A percentile compares a stretch with the other conserved stretches of the same genome.
phyloP scores from a whole-genome alignment of 495 filamentous ascomycete species.

The Neurospora sublineolata region DNA sequence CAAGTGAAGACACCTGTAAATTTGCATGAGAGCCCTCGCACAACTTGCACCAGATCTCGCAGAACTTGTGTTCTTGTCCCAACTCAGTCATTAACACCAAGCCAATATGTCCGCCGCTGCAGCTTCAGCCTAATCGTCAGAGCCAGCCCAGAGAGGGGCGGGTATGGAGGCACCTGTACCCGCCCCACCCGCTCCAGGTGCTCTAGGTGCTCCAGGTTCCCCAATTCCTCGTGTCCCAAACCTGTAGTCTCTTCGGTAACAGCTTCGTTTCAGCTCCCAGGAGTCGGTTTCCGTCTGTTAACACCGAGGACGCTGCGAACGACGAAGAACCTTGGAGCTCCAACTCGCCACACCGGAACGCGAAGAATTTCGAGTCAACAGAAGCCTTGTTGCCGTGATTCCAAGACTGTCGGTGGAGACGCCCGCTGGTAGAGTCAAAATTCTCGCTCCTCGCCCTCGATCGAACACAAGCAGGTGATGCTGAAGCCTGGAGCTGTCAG shows the following conservation, averaged over 20 bases:
- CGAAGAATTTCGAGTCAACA: background rate
- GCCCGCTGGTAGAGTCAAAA: background rate
- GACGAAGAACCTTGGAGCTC: background rate
- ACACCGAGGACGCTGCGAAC: background rate
- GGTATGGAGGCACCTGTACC: background rate
- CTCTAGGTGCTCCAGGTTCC: background rate
- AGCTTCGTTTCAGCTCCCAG: background rate
- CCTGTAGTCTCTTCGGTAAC: background rate
- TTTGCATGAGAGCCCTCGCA: background rate
- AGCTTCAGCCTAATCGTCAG: background rate
- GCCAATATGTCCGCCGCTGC: background rate
- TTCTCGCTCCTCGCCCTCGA: too few species aligned
- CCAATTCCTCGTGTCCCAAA: background rate
- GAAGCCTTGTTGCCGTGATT: background rate
- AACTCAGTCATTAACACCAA: background rate
- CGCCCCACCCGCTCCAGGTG: background rate
- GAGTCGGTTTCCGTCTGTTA: background rate
- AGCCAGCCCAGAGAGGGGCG: background rate
- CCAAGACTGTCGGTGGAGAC: fast-evolving
- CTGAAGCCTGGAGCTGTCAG: too few species aligned
- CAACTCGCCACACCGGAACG: too few species aligned
- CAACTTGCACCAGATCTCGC: background rate
- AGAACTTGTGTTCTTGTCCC: too few species aligned
- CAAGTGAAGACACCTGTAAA: background rate
- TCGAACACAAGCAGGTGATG: too few species aligned